Evolutionary conservation across 352 stramenopile genomes (phyloP), one percentile per base, ranked within the genome.

Genomic region (Pythium monospermum): DNA sequence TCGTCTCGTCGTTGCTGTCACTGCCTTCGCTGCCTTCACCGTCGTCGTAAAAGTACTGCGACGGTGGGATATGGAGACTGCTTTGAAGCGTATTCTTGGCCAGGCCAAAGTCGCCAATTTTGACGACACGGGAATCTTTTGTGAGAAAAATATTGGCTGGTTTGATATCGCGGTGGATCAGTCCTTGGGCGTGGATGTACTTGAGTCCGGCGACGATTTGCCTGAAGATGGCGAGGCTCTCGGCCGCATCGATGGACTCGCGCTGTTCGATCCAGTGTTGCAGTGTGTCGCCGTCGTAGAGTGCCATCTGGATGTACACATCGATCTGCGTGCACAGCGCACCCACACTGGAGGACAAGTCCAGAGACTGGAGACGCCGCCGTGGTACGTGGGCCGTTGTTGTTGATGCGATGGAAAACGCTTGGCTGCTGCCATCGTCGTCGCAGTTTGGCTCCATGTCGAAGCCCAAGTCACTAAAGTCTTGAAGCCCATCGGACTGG

Each of bases 261-360:
- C 79, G 79, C 37, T 80, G 64, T 1, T 87, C 72, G 39, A 92
- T 72, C 79, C 79, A 92, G 28, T 88, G 68, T 40, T 80, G 74
- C 23, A 92, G 68, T 6, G 94, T 97, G 26, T 93, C 94, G 33
- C 83, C 71, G 39, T 96, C 71, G 53, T 96, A 98, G 27, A 96
- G 87, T 36, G 96, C 87, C 93, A 98, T 98, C 63, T 97, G 85
- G 41, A 95, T 95, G 63, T 92, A 93, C 40, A 96, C 74, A 26
- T 92, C 77, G 42, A 92, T 90, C 49, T 89, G 76, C 3, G 77
- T 86, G 52, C 71, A 82, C 40, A 90, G 56, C 1, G 61, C 45
- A 22, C 61, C 63, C 22, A 39, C 52, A 11, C 30, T 57, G 21
- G 36, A 40, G 6, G 40, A 38, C 4, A 58, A 53, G 53, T 72